Evolutionary conservation across 2,329 filamentous ascomycete genomes (phyloP), one percentile per base, ranked within the genome.

Genomic region (Pyrenophora graminea): DNA sequence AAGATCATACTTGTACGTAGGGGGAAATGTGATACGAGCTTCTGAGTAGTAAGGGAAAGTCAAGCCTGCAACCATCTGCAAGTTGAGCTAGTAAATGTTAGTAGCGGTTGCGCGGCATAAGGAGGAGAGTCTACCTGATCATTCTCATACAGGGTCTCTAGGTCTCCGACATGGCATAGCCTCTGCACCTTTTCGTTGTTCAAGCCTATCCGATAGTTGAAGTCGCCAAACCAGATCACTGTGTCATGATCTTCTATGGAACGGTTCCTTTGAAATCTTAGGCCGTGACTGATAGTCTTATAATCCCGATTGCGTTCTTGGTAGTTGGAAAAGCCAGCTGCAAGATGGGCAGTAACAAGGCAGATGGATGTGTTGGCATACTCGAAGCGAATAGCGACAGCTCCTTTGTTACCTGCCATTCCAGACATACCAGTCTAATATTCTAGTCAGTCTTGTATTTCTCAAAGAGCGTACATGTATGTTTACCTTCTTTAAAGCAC

Each of bases 371-470:
- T 97, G 67, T 89, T 95, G 23, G 90, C 92, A 67, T 91, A 97
- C 57, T 97, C 93, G 74, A 99, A 89, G 4, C 94, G 88, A 63
- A 99, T 97, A 2, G 92, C 94, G 42, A 97, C 95, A 1, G 94
- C 94, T 15, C 94, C 94, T 76, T 99, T 99, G 77, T 99, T 99
- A 18, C 94, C 94, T 23, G 92, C 93, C 81, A 99, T 96, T 5
- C 94, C 94, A 19, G 92, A 97, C 81, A 99, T 86, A 3, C 94
- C 94, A 1, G 85, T 88, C 81, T 72, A 82, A 83, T 9, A 17
- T 19, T 19, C 44, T 58, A 21, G 64, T 68, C 53, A 64, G 57
- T 39, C 27, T n/a, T 9, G 7, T 8, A 36, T 31, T 18, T 18
- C 2, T 2, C n/a, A 38, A 6, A 34, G 30, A 13, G 19, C n/a